phyloP scores from a whole-genome alignment of 352 stramenopile genomes.

The Pythium brassicae region DNA sequence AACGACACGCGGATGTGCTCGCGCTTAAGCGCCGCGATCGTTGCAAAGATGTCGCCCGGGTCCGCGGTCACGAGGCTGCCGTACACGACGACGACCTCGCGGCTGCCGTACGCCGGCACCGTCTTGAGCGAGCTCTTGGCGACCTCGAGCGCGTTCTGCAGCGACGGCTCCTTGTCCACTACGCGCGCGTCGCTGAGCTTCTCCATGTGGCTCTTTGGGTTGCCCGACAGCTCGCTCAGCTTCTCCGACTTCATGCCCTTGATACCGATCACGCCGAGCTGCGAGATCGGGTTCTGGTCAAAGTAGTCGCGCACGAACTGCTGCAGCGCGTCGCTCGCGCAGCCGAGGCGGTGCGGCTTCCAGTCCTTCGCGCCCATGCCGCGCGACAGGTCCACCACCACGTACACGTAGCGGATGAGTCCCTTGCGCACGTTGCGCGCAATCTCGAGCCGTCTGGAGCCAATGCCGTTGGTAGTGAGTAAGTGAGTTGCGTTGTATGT shows the following conservation, averaged over 20 bases:
- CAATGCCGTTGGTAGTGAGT: neutral
- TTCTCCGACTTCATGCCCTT: conserved; percentile 89
- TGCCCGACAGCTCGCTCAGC: conserved; percentile 88
- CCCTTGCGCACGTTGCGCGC: conserved; percentile 83
- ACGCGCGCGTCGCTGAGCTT: conserved; percentile 58
- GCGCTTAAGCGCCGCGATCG: conserved; percentile 86
- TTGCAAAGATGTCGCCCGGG: conserved; percentile 94
- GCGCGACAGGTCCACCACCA: conserved; percentile 83
- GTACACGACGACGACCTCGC: conserved; percentile 93
- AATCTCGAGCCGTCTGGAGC: conserved; percentile 60
- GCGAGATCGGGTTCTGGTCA: conserved; percentile 93
- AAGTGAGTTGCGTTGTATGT: neutral
- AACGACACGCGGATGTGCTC: conserved; percentile 92
- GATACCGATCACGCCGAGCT: conserved; percentile 88
- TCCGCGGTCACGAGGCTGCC: conserved; percentile 95
- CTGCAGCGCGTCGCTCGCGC: conserved; percentile 63
- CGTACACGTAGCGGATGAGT: conserved; percentile 82
- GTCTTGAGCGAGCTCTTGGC: conserved; percentile 90
- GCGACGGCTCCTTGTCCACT: conserved; percentile 83
- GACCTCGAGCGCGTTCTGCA: conserved; percentile 91
- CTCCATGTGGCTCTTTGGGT: conserved; percentile 84
- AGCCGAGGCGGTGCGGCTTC: conserved; percentile 77
- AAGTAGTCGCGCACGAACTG: conserved; percentile 91
- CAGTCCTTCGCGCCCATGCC: conserved; percentile 86
- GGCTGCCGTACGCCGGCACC: conserved; percentile 79